phyloP scores from a whole-genome alignment of 805 yeast species.

The Yarrowia osloensis region DNA sequence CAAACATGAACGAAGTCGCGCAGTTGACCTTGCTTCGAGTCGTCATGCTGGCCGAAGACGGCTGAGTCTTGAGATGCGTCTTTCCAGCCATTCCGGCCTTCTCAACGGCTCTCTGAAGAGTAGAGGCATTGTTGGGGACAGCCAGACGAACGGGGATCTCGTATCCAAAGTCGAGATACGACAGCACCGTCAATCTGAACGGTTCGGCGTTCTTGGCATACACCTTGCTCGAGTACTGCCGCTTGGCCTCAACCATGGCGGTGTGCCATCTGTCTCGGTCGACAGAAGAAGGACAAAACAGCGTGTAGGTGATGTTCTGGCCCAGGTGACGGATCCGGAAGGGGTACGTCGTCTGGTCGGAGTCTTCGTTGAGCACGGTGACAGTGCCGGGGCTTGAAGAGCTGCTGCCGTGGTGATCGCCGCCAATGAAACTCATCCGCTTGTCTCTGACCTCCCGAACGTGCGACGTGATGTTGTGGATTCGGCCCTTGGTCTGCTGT shows the following conservation, averaged over 20 bases:
- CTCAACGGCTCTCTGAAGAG: constrained; percentile 42
- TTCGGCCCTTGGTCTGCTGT: constrained; percentile 32
- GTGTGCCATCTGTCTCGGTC: constrained; percentile 64
- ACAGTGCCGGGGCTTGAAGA: constrained; percentile 33
- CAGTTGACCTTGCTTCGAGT: constrained; percentile 42
- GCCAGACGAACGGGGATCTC: constrained; percentile 49
- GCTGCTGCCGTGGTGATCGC: background rate
- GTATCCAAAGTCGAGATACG: constrained; percentile 65
- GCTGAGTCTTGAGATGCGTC: constrained; percentile 38
- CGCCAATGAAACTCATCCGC: constrained; percentile 31
- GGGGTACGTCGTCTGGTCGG: constrained; percentile 41
- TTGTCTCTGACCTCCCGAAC: constrained; percentile 33
- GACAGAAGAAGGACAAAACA: constrained; percentile 39
- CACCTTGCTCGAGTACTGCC: constrained; percentile 43
- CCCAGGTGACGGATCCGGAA: constrained; percentile 44
- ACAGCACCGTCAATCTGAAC: constrained; percentile 53
- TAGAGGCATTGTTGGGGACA: constrained; percentile 42
- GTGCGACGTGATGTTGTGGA: constrained; percentile 37
- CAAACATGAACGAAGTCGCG: constrained; percentile 50
- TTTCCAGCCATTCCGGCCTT: constrained; percentile 30
- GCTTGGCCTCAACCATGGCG: constrained; percentile 52
- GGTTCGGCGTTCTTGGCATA: constrained; percentile 52
- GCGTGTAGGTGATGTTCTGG: constrained; percentile 39
- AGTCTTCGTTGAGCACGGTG: constrained; percentile 35
- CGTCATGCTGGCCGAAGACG: background rate